These are phyloP conservation scores for Lasiosphaeria ovina DNA, from an alignment of 495 filamentous ascomycete species.

Conservation along the genomic window DNA sequence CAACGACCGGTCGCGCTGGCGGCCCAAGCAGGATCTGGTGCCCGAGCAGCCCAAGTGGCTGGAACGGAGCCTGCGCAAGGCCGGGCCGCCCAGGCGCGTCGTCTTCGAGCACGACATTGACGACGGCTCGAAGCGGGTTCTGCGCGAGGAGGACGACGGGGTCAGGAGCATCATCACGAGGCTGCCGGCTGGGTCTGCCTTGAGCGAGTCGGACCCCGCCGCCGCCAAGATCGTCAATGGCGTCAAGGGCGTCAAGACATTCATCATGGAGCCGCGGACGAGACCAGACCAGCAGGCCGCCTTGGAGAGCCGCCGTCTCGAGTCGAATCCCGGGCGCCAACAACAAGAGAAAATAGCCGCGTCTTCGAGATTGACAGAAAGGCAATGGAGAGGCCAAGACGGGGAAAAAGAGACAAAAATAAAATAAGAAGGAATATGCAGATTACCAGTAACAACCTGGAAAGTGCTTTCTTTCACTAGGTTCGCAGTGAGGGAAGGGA, in stretches of 20 bases:
- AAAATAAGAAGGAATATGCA: too few species aligned
- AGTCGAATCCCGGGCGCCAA: too few species aligned
- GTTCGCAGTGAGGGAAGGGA: too few species aligned
- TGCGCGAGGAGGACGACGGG: constrained; percentile 14
- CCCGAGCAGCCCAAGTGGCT: neutral
- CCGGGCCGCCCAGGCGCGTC: constrained; percentile 12
- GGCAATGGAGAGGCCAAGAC: neutral
- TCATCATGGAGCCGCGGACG: neutral
- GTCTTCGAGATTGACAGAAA: too few species aligned
- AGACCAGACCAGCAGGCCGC: neutral
- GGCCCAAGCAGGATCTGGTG: too few species aligned
- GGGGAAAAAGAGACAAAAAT: too few species aligned
- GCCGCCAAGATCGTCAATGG: too few species aligned
- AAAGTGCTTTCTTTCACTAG: too few species aligned
- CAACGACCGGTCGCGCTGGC: too few species aligned
- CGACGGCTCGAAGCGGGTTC: constrained; percentile 9
- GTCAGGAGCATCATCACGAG: constrained; percentile 7
- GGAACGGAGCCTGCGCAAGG: neutral
- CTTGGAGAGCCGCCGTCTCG: neutral
- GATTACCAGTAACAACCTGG: too few species aligned
- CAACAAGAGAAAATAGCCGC: neutral
- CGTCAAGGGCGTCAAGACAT: too few species aligned
- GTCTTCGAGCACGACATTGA: constrained; percentile 27
- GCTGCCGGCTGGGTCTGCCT: neutral
- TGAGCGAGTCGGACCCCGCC: too few species aligned